Percentiles rank a stretch among this genome's conserved stretches.
These are phyloP conservation scores for Acanthamoeba royreba DNA, from an alignment of 208 protist species.

Conservation along the genomic window DNA sequence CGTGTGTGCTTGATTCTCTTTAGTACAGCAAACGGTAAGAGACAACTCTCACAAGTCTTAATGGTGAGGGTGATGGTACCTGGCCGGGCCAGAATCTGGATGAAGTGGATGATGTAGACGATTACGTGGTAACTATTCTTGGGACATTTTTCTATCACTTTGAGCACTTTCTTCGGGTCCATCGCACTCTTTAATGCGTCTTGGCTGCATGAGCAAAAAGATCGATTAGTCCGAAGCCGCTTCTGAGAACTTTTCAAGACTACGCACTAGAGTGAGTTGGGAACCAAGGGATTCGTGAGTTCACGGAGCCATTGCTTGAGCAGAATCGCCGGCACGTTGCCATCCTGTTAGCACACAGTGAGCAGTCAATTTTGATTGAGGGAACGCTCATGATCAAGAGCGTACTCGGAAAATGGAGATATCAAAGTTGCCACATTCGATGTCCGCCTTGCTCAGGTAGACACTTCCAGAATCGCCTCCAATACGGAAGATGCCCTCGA, in stretches of 20 bases:
- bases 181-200: neutral
- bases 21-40: too few species aligned
- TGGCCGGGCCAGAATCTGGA: neutral
- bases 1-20: neutral
- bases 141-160: neutral
- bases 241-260: too few species aligned
- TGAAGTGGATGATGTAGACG: neutral
- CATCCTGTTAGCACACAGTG: neutral
- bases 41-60: too few species aligned
- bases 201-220: neutral
- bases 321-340: slow-evolving; percentile 9
- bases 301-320: slow-evolving; percentile 20
- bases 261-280: neutral
- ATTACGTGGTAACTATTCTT: neutral
- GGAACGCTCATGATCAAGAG: too few species aligned
- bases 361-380: neutral
- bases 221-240: neutral
- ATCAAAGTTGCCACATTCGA: slow-evolving; percentile 35
- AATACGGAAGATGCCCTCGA: slow-evolving; percentile 16
- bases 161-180: neutral
- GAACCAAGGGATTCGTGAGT: neutral
- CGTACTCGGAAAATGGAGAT: neutral
- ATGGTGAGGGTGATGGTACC: neutral
- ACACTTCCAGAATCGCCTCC: neutral
- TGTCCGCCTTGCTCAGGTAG: slow-evolving; percentile 10